Evolutionary conservation across 495 filamentous ascomycete species (phyloP), one percentile per base, ranked within the genome.

Genomic region (Penicillium psychrofluorescens): DNA sequence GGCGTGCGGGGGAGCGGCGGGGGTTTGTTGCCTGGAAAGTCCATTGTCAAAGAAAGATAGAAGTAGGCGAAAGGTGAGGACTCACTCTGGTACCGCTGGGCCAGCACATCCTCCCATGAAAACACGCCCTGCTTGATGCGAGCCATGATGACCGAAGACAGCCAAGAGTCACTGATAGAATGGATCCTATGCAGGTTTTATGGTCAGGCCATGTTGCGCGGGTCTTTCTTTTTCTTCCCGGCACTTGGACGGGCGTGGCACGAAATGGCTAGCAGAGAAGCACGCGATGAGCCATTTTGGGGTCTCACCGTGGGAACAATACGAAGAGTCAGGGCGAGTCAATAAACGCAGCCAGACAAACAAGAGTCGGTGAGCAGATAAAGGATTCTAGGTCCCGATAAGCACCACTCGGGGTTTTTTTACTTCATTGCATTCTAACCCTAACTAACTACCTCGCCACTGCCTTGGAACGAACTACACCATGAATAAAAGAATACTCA

Each of bases 61-160:
- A 13, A 34, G 35, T 10, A 29, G n/a, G 13, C 39, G 14, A 29
- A 6, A 28, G 15, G 12, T 28, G 28, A 33, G 33, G 4, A 37
- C 64, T 56, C 15, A 73, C 69, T 71, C 46, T 68, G 64, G 50
- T 70, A 71, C 46, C 66, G 63, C 36, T 73, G 67, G 14, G 63
- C 59, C 33, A 73, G 49, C 7, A 73, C 67, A 57, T 73, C 69
- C 49, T 73, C 67, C 67, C 69, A 71, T 6, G 67, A 71, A 48
- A 71, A 71, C 1, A 70, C 64, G 0, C 69, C 69, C 31, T 60
- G 59, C 50, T 64, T 70, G 35, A 59, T 57, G 43, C 66, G 61
- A 11, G 64, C 56, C 69, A 72, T 72, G 42, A 48, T 14, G 22
- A 22, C 22, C 22, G 22, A 22, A 22, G 22, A 22, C 22, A 22